Evolutionary conservation across 1,139 yeast genomes (phyloP).

Genomic region (Sugiyamaella castrensis): DNA sequence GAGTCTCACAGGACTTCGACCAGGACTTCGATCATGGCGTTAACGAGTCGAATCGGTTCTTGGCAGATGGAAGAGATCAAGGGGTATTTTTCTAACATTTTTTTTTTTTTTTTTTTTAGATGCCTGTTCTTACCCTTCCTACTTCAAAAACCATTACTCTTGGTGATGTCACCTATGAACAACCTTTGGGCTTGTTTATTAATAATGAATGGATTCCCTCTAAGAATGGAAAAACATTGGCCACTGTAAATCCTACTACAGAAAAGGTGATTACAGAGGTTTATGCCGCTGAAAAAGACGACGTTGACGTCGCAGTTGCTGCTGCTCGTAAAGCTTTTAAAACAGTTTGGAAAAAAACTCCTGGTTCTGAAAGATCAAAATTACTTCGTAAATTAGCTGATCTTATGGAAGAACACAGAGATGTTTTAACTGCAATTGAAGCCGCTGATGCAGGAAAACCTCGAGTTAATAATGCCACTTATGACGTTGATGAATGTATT

Average conservation of each 20-base stretch:
- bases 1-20: too few species aligned
- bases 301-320: slow-evolving; percentile 56
- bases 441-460: slow-evolving; percentile 83
- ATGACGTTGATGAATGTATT: slow-evolving; percentile 59
- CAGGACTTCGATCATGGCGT: too few species aligned
- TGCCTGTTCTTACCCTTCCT: slow-evolving; percentile 19
- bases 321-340: slow-evolving; percentile 56
- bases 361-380: slow-evolving; percentile 46
- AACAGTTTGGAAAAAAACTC: slow-evolving; percentile 47
- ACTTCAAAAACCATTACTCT: slow-evolving; percentile 40
- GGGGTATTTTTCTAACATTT: too few species aligned
- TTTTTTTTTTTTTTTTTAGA: neutral
- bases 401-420: slow-evolving; percentile 56
- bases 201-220: slow-evolving; percentile 74
- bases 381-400: slow-evolving; percentile 65
- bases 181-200: slow-evolving; percentile 80
- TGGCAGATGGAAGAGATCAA: too few species aligned
- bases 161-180: slow-evolving; percentile 53
- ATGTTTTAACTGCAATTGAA: slow-evolving; percentile 65
- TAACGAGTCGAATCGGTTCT: too few species aligned
- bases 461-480: slow-evolving; percentile 47
- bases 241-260: slow-evolving; percentile 45
- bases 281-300: slow-evolving; percentile 52
- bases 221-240: slow-evolving; percentile 54
- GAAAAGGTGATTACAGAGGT: slow-evolving; percentile 53